phyloP scores from a whole-genome alignment of 2,329 filamentous ascomycete species.

The Alternaria panax region DNA sequence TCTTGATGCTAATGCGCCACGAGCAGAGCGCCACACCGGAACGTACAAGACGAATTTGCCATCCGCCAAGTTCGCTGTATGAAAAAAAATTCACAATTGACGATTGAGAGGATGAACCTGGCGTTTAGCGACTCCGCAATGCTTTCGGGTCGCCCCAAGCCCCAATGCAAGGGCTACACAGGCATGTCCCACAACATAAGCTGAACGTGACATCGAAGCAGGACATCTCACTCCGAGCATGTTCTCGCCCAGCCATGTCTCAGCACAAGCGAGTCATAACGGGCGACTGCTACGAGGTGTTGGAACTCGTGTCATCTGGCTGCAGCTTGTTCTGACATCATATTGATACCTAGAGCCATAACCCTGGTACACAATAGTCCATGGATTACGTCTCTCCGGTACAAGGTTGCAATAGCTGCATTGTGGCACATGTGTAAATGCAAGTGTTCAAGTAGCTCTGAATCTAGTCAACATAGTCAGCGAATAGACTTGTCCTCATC shows the following conservation, averaged over 20 bases:
- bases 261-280: background rate
- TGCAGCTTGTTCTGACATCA: background rate
- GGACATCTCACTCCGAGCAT: background rate
- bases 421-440: background rate
- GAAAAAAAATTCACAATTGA: background rate
- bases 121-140: background rate
- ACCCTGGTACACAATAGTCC: background rate
- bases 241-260: background rate
- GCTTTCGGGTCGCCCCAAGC: background rate
- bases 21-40: background rate
- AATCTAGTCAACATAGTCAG: background rate
- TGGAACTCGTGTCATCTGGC: background rate
- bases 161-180: background rate
- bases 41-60: background rate
- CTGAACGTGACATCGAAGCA: background rate
- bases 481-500: background rate
- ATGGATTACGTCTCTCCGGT: background rate
- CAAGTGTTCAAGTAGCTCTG: background rate
- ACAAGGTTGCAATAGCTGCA: background rate
- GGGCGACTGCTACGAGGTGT: background rate
- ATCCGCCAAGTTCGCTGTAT: background rate
- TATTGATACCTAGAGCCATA: background rate
- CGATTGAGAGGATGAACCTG: no score
- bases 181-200: background rate
- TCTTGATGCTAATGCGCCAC: slow-evolving; percentile 1